Base-by-base conservation (phyloP, 345 rosid species). In the Hibiscus mutabilis region DNA sequence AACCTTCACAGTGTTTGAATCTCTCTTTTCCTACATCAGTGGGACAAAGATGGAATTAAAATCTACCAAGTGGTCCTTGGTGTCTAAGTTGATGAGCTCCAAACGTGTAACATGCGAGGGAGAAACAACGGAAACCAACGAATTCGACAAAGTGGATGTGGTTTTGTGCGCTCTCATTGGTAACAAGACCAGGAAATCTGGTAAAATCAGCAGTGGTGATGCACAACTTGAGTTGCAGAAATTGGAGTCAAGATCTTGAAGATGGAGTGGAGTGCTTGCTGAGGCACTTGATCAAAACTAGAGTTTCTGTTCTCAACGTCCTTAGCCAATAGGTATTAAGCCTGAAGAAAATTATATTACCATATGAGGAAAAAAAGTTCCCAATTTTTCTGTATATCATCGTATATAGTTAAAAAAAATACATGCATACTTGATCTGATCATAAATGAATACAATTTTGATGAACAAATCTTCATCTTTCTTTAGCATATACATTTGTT, bases 251-350 rank as follows among this genome's bases (percentile, higher is more conserved):
- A 68, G 80, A 79, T 71, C 77, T 82, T 53, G 81, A 82, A 78
- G 81, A 80, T 31, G 82, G 76, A 55, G 60, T 76, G 47, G 84
- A 84, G 7, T 73, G 78, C 51, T 33, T 84, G 27, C 72, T 74
- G 16, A 79, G 75, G 66, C 71, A 76, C 13, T 56, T 84, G 75
- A 79, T 86, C 13, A 84, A 82, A 75, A 74, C 74, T 22, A 80
- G 86, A 76, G 90, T 75, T 40, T 79, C 79, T 5, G 12, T 84
- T 75, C 86, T 88, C 64, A 84, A 80, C 31, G 78, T 74, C 33
- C 57, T 75, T 31, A 70, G 53, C 73, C 15, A 37, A 37, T 37
- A 37, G 42, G 10, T 2, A 70, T 67, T 67, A 67, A 67, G 59
- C 10, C 21, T 66, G 21, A 12, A 66, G 35, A 46, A 24, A 24